phyloP scores from a whole-genome alignment of 352 stramenopile species.

The Phytophthora litchii region DNA sequence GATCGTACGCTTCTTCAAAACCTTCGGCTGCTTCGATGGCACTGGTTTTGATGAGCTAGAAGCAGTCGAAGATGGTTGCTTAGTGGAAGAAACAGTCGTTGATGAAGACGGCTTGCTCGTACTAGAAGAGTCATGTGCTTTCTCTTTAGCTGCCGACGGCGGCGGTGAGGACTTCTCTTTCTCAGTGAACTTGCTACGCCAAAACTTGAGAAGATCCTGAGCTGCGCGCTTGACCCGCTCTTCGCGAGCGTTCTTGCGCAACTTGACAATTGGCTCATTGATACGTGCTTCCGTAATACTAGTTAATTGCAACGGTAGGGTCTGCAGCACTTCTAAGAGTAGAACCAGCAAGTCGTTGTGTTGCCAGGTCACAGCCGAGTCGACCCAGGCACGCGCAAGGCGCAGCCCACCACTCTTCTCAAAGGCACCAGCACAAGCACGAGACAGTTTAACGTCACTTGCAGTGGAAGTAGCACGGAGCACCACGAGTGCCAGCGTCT shows the following conservation, averaged over 20 bases:
- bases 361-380: conserved; percentile 77
- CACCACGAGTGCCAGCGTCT: conserved; percentile 73
- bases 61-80: conserved; percentile 22
- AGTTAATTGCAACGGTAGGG: conserved; percentile 79
- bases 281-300: conserved; percentile 89
- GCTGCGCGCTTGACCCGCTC: conserved; percentile 80
- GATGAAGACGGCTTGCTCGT: conserved; percentile 19
- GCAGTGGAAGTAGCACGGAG: conserved; percentile 69
- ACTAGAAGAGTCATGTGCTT: conserved; percentile 14
- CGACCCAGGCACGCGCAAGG: conserved; percentile 79
- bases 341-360: conserved; percentile 83
- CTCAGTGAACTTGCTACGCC: conserved; percentile 84
- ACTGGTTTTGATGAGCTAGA: conserved; percentile 20
- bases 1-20: conserved; percentile 71
- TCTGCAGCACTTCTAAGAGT: conserved; percentile 82
- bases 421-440: conserved; percentile 62
- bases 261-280: conserved; percentile 89
- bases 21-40: conserved; percentile 42
- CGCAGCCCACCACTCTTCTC: conserved; percentile 78
- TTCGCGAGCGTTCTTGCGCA: conserved; percentile 79
- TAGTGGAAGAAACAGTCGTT: conserved; percentile 23
- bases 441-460: conserved; percentile 60
- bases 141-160: conserved; percentile 29
- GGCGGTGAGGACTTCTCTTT: conserved; percentile 62
- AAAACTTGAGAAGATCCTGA: conserved; percentile 88